Evolutionary conservation across 495 filamentous ascomycete genomes (phyloP).

Genomic region (Darksidea phi): DNA sequence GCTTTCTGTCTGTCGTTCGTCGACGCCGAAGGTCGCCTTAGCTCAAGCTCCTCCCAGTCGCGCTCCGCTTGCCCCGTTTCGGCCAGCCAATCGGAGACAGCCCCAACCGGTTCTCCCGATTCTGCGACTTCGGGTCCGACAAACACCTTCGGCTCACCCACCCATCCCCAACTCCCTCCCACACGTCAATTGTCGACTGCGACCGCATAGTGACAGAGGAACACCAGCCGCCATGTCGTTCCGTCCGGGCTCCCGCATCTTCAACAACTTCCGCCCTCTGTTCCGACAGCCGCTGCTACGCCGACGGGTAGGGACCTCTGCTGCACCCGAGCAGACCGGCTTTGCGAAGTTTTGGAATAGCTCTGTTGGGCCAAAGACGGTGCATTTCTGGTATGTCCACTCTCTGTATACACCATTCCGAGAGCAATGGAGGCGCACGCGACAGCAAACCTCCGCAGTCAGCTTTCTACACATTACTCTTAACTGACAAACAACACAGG

Average conservation of each 20-base stretch:
- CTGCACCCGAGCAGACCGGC: slow-evolving; percentile 54
- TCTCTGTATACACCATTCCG: neutral
- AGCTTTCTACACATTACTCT: too few relatives aligned
- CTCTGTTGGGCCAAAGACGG: slow-evolving; percentile 86
- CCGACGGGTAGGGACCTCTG: slow-evolving; percentile 67
- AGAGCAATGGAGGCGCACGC: neutral
- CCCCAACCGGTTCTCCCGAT: neutral
- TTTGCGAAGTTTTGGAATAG: slow-evolving; percentile 80
- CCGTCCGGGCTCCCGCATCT: slow-evolving; percentile 42
- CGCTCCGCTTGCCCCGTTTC: neutral
- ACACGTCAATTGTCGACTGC: neutral
- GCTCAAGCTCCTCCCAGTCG: too few relatives aligned
- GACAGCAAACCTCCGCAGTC: neutral
- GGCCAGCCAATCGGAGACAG: neutral
- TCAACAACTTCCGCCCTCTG: slow-evolving; percentile 43
- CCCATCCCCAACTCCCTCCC: slow-evolving; percentile 13
- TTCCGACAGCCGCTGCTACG: slow-evolving; percentile 54
- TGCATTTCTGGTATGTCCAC: slow-evolving; percentile 87
- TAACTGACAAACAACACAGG: slow-evolving; percentile 49
- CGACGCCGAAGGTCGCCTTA: neutral
- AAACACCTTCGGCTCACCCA: neutral
- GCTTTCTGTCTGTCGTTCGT: neutral
- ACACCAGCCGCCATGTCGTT: slow-evolving; percentile 52
- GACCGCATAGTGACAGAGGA: slow-evolving; percentile 5
- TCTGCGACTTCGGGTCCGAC: neutral